Conservation (phyloP, 305 asterid species). For the Petunia hybrid region DNA sequence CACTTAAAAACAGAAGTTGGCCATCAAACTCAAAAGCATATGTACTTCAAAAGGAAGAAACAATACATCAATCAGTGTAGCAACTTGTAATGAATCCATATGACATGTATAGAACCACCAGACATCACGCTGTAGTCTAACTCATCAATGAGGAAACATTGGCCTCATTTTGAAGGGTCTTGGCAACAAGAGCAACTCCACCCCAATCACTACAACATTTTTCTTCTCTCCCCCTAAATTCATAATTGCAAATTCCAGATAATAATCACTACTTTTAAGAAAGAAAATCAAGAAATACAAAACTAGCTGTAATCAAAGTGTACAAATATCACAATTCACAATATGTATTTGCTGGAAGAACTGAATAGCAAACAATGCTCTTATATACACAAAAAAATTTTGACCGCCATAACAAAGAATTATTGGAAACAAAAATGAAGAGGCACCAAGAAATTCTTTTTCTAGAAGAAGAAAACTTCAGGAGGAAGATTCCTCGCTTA, state of each 20-base stretch:
- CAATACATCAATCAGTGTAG: too few species aligned
- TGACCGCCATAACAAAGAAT: too few species aligned
- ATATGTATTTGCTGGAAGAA: background rate
- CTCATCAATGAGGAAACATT: slow-evolving; percentile 66
- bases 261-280: background rate
- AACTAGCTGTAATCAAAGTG: background rate
- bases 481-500: too few species aligned
- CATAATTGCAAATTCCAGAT: slow-evolving; percentile 35
- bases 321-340: background rate
- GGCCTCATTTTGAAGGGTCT: slow-evolving; percentile 59
- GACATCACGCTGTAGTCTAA: background rate
- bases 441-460: too few species aligned
- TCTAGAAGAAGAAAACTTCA: too few species aligned
- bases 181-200: slow-evolving; percentile 69
- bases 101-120: too few species aligned
- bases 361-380: background rate
- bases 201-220: slow-evolving; percentile 82
- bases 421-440: too few species aligned
- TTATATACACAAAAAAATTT: background rate
- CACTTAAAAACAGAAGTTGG: too few species aligned
- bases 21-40: too few species aligned
- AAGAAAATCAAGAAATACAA: background rate
- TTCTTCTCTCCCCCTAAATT: slow-evolving; percentile 50
- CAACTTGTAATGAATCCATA: too few species aligned
- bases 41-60: too few species aligned